Evolutionary conservation across 148 eudicot species (phyloP).

Genomic region (Cornus florida): DNA sequence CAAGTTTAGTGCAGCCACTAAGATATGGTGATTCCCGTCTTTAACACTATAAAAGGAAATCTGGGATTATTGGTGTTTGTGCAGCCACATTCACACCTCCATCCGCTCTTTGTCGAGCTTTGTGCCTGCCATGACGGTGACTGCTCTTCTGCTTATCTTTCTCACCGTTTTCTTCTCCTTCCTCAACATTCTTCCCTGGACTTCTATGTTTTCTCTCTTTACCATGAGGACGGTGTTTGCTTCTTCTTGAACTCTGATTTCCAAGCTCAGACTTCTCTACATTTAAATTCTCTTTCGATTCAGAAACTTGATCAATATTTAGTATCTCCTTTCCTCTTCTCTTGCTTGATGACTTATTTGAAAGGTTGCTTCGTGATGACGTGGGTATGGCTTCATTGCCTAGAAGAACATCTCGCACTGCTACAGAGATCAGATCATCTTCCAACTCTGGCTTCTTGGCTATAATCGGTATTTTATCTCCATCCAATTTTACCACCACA

Average conservation of each 20-base stretch:
- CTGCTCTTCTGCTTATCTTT: conserved; percentile 59
- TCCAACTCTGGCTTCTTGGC: conserved; percentile 34
- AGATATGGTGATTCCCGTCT: background rate
- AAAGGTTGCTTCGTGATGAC: conserved; percentile 32
- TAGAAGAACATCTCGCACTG: conserved; percentile 69
- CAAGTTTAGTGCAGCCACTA: background rate
- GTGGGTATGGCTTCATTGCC: conserved; percentile 45
- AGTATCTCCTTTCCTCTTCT: conserved; percentile 57
- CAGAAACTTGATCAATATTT: conserved; percentile 19
- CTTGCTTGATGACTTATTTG: conserved; percentile 40
- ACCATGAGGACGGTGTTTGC: conserved; percentile 48
- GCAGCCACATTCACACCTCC: conserved; percentile 33
- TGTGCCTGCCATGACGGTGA: conserved; percentile 49
- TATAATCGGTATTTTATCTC: conserved; percentile 37
- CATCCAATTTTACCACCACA: conserved; percentile 76
- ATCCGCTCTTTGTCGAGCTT: conserved; percentile 42
- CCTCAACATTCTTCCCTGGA: conserved; percentile 39
- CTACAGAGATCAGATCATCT: conserved; percentile 69
- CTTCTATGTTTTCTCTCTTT: conserved; percentile 55
- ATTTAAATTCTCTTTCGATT: conserved; percentile 25
- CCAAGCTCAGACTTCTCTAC: conserved; percentile 29
- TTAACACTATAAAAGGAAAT: conserved; percentile 61
- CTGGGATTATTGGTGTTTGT: conserved; percentile 63
- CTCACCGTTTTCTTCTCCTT: conserved; percentile 40
- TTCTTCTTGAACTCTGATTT: conserved; percentile 40